Conservation (phyloP, 2,329 filamentous ascomycete species). For the Pezicula carpinea region DNA sequence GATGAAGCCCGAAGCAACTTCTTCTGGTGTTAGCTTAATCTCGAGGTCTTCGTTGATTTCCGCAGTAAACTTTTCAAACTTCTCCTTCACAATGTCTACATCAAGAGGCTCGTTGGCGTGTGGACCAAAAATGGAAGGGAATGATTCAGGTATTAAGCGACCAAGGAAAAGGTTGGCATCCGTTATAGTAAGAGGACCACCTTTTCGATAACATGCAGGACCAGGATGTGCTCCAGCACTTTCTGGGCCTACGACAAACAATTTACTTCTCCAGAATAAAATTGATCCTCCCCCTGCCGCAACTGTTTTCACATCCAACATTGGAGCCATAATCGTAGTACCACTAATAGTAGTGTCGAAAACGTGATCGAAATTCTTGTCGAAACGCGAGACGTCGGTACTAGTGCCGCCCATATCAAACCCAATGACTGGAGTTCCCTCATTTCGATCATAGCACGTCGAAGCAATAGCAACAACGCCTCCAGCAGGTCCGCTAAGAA, state of each 20-base stretch:
- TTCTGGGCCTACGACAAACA: constrained; percentile 68
- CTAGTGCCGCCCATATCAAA: constrained; percentile 64
- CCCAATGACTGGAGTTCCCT: constrained; percentile 62
- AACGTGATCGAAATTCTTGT: constrained; percentile 63
- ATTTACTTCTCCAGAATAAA: constrained; percentile 63
- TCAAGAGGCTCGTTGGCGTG: constrained; percentile 80
- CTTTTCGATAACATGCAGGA: constrained; percentile 85
- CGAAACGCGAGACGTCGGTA: constrained; percentile 64
- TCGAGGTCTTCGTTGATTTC: constrained; percentile 70
- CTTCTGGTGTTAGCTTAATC: constrained; percentile 62
- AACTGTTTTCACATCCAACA: constrained; percentile 72
- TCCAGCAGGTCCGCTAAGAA: constrained; percentile 60
- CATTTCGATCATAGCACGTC: constrained; percentile 60
- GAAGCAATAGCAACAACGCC: constrained; percentile 64
- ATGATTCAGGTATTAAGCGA: constrained; percentile 79
- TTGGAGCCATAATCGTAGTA: constrained; percentile 72
- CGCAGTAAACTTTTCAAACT: constrained; percentile 70
- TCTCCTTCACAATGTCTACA: constrained; percentile 63
- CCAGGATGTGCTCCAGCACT: constrained; percentile 68
- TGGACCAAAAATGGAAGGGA: constrained; percentile 89
- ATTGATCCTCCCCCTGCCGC: constrained; percentile 39
- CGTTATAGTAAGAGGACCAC: constrained; percentile 82
- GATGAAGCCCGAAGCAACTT: constrained; percentile 55
- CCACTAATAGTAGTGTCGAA: constrained; percentile 77
- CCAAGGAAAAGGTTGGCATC: constrained; percentile 87